Evolutionary conservation across 2,329 filamentous ascomycete genomes (phyloP), one percentile per base, ranked within the genome.

Genomic region (Lecanicillium sp.): DNA sequence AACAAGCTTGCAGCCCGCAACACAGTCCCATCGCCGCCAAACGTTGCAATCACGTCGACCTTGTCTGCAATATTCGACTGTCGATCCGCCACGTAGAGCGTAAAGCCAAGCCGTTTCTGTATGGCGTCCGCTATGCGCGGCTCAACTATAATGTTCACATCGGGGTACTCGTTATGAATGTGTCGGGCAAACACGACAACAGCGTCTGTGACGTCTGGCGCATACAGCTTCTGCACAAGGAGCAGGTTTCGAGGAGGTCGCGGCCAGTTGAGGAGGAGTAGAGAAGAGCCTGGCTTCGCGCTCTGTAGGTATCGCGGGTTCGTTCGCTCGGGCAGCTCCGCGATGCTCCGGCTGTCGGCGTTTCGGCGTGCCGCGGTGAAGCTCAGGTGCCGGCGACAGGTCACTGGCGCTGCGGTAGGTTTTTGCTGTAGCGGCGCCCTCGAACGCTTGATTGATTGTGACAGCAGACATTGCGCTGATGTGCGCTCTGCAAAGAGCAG

Each of bases 11-110:
- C 83, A 0, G 88, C 88, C 43, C 85, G 84, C 33, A 95, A 63
- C 38, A 95, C 90, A 3, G 88, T 95, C 44, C 88, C 88, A 58
- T 98, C 92, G 30, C 92, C 92, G 38, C 92, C 92, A 35, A 98
- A 78, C 0, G 92, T 96, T 31, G 86, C 80, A 16, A 90, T 82
- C 42, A 95, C 70, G 54, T 98, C 92, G 43, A 94, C 82, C 63
- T 92, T 95, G 42, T 78, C 68, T 29, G 86, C 78, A 39, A 92
- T 77, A 16, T 66, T 68, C 22, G 67, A 50, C 2, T 70, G 57
- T 29, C 64, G 62, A 38, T 63, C 68, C 38, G 62, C 62, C 25
- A 73, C 70, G 54, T 86, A 89, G 29, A 94, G 72, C 5, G 88
- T 84, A 46, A 88, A 88, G 4, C 77, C 60, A 5, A 96, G 68